A percentile compares a stretch with the other conserved stretches of the same genome.
Evolutionary conservation across 2,329 filamentous ascomycete species (phyloP).

Genomic region (Thyridium curvatum): DNA sequence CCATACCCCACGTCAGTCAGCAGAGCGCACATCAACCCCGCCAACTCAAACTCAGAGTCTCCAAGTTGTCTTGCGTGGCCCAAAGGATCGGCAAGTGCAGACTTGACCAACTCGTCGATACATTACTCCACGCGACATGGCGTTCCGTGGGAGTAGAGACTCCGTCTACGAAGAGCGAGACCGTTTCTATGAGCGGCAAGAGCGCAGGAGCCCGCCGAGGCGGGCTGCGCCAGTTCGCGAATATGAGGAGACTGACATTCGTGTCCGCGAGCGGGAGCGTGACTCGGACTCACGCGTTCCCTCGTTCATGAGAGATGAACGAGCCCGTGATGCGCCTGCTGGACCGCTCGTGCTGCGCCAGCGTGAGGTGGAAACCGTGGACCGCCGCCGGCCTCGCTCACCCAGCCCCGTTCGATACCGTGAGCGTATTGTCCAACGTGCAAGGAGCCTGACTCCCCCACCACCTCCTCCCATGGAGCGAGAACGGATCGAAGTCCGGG

Average conservation of each 20-base stretch:
- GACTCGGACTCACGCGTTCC: slow-evolving; percentile 38
- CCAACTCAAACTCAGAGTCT: slow-evolving; percentile 3
- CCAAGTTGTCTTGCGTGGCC: no score
- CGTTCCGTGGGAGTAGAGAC: slow-evolving; percentile 6
- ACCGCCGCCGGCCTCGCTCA: slow-evolving; percentile 38
- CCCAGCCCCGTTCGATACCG: slow-evolving; percentile 31
- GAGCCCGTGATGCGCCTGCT: slow-evolving; percentile 32
- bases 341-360: slow-evolving; percentile 48
- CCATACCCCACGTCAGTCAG: no score
- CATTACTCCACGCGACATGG: not conserved
- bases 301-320: slow-evolving; percentile 46
- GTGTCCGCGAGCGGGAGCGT: slow-evolving; percentile 34
- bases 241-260: slow-evolving; percentile 33
- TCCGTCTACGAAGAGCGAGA: slow-evolving; percentile 4
- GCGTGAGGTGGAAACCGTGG: slow-evolving; percentile 48
- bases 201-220: slow-evolving; percentile 5
- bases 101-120: no score
- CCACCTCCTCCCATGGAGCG: slow-evolving; percentile 21
- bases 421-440: slow-evolving; percentile 35
- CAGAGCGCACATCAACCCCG: not conserved
- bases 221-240: slow-evolving; percentile 22
- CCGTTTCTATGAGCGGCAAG: slow-evolving; percentile 1
- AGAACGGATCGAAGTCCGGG: slow-evolving; percentile 21
- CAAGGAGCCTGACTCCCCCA: slow-evolving; percentile 32
- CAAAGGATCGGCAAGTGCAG: no score